These are phyloP conservation scores for Lasiosphaeria ovina DNA, from an alignment of 495 filamentous ascomycete genomes.

Conservation along the genomic window DNA sequence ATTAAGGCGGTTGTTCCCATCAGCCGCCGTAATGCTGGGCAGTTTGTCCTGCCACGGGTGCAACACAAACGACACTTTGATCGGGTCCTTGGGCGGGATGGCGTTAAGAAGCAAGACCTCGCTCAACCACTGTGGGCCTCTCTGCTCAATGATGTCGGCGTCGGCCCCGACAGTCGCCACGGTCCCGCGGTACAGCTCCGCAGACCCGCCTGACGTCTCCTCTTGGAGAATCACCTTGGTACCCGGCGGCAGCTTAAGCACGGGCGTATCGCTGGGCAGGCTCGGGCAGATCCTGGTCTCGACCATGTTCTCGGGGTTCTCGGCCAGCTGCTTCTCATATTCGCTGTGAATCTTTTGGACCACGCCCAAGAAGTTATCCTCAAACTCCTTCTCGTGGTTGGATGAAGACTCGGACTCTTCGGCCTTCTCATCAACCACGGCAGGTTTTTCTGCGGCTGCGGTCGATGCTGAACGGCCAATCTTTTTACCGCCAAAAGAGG, in stretches of 20 bases:
- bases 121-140: conserved; percentile 86
- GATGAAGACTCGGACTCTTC: conserved; percentile 65
- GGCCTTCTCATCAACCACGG: conserved; percentile 65
- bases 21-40: conserved; percentile 64
- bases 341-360: conserved; percentile 74
- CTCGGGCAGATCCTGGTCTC: conserved; percentile 72
- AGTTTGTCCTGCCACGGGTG: conserved; percentile 78
- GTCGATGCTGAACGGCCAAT: conserved; percentile 70
- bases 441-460: conserved; percentile 67
- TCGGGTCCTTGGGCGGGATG: conserved; percentile 82
- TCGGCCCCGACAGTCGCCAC: conserved; percentile 74
- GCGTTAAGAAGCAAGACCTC: conserved; percentile 86
- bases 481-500: conserved; percentile 73
- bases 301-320: conserved; percentile 53
- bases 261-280: conserved; percentile 78
- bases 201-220: conserved; percentile 86
- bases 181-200: conserved; percentile 86
- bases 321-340: conserved; percentile 66
- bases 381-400: conserved; percentile 79
- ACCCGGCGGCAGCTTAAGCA: conserved; percentile 70
- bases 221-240: conserved; percentile 94
- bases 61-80: conserved; percentile 89
- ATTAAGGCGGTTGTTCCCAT: conserved; percentile 83
- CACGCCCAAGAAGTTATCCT: conserved; percentile 77
- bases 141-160: conserved; percentile 77